phyloP scores from a whole-genome alignment of 2,329 filamentous ascomycete species.

The Ophiognomonia clavigignenti-juglandacearum region DNA sequence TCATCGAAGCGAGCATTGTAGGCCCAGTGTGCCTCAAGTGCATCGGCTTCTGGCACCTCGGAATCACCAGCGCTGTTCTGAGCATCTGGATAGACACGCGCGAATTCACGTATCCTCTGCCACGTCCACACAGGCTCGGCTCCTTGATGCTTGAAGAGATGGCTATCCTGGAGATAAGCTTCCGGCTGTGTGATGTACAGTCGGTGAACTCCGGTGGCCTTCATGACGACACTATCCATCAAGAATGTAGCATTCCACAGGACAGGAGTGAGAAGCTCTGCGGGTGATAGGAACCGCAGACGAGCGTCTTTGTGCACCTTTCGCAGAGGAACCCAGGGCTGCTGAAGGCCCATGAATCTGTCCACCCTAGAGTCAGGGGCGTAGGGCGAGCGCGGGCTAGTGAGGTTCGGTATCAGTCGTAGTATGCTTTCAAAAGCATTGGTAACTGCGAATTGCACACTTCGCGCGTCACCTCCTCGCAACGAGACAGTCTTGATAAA shows the following conservation, averaged over 20 bases:
- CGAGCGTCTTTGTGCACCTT: conserved; percentile 71
- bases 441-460: conserved; percentile 60
- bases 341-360: conserved; percentile 57
- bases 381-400: conserved; percentile 24
- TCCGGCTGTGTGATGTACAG: conserved; percentile 73
- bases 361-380: conserved; percentile 29
- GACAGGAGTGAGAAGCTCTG: conserved; percentile 69
- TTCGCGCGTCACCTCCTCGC: conserved; percentile 58
- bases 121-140: conserved; percentile 62
- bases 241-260: conserved; percentile 70
- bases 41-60: conserved; percentile 56
- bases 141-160: conserved; percentile 30
- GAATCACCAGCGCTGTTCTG: conserved; percentile 30
- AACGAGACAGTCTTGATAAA: conserved; percentile 62
- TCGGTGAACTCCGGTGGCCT: conserved; percentile 55
- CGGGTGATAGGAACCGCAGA: conserved; percentile 63
- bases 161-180: conserved; percentile 63
- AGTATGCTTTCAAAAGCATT: conserved; percentile 57
- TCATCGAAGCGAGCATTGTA: conserved; percentile 63
- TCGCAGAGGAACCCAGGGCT: conserved; percentile 69
- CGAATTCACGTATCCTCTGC: conserved; percentile 62
- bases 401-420: conserved; percentile 35
- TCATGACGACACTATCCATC: conserved; percentile 67
- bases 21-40: conserved; percentile 61
- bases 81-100: conserved; percentile 47